A percentile compares a stretch with the other conserved stretches of the same genome.
Conservation (phyloP, 192 early-diverging fungal genomes). For the Podila minutissima region DNA sequence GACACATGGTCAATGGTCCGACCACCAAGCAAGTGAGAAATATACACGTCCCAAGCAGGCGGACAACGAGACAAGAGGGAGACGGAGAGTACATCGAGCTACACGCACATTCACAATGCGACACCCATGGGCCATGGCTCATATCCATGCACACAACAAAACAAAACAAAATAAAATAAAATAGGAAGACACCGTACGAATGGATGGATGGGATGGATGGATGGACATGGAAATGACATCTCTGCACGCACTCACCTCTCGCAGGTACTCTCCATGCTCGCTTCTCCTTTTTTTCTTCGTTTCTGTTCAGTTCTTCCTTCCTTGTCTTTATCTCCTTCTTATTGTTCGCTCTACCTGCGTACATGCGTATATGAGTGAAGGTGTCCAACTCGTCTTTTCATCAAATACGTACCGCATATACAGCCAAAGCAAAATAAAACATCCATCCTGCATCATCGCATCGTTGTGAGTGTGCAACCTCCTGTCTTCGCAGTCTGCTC, state of each 20-base stretch:
- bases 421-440: conserved; percentile 3
- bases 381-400: background rate
- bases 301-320: background rate
- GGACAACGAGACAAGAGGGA: background rate
- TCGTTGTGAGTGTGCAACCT: conserved; percentile 7
- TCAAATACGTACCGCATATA: background rate
- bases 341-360: conserved; percentile 3
- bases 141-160: background rate
- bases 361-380: too few species aligned
- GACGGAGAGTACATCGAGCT: too few species aligned
- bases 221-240: too few species aligned
- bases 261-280: background rate
- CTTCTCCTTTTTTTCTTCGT: background rate
- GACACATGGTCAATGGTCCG: too few species aligned
- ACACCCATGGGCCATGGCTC: too few species aligned
- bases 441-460: conserved; percentile 2
- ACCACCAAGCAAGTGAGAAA: too few species aligned
- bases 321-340: conserved; percentile 31
- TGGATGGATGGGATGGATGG: background rate
- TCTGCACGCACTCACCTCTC: background rate
- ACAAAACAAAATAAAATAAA: conserved; percentile 3
- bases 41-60: too few species aligned
- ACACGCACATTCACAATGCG: too few species aligned
- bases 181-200: background rate
- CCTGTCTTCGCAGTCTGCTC: background rate